Evolutionary conservation across 2,329 filamentous ascomycete species (phyloP).

Genomic region (Aspergillus sp.): DNA sequence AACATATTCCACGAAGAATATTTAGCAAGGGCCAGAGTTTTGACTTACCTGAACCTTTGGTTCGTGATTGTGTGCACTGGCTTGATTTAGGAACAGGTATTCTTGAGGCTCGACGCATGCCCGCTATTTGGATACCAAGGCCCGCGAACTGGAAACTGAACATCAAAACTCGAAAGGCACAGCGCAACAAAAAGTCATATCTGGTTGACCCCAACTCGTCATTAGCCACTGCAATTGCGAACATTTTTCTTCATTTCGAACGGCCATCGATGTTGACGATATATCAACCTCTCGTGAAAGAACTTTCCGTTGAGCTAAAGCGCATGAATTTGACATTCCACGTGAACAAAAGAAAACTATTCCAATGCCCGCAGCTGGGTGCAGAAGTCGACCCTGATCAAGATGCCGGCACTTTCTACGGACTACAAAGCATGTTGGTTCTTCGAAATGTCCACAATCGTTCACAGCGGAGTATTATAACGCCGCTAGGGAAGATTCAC

Average conservation of each 20-base stretch:
- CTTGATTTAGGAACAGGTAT: conserved; percentile 36
- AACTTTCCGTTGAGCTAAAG: too few species aligned
- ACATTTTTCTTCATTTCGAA: too few species aligned
- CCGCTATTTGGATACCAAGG: conserved; percentile 42
- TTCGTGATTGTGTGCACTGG: conserved; percentile 56
- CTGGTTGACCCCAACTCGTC: conserved; percentile 47
- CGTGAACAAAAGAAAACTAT: too few species aligned
- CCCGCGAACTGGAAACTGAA: too few species aligned
- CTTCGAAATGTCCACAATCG: conserved; percentile 49
- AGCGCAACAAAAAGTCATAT: too few species aligned
- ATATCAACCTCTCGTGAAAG: too few species aligned
- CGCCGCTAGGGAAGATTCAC: conserved; percentile 49
- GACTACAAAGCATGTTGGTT: conserved; percentile 61
- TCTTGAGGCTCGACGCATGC: conserved; percentile 56
- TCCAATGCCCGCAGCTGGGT: too few species aligned
- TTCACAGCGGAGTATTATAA: conserved; percentile 53
- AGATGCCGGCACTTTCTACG: conserved; percentile 62
- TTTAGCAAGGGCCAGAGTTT: conserved; percentile 30
- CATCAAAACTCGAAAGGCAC: too few species aligned
- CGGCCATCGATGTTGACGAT: too few species aligned
- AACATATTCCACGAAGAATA: conserved; percentile 35
- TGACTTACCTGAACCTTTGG: conserved; percentile 56
- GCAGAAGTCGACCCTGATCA: conserved; percentile 63
- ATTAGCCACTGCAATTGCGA: conserved; percentile 30
- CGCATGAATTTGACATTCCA: too few species aligned